phyloP scores from a whole-genome alignment of 1,284 basidiomycete genomes.

The Pseudozyma sp. region DNA sequence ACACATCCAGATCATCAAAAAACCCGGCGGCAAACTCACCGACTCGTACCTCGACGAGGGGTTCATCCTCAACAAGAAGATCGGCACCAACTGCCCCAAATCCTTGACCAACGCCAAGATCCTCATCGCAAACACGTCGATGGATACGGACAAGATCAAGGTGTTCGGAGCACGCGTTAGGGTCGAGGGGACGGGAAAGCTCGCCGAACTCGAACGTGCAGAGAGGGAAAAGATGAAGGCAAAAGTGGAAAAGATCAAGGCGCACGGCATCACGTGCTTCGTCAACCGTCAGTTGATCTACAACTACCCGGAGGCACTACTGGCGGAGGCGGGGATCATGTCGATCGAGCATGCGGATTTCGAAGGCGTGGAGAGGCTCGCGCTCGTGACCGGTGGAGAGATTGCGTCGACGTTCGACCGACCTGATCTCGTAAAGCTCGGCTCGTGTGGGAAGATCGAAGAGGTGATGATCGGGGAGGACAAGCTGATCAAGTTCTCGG shows the following conservation, averaged over 20 bases:
- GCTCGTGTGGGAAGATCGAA: slow-evolving; percentile 92
- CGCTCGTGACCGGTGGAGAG: slow-evolving; percentile 96
- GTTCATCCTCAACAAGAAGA: slow-evolving; percentile 97
- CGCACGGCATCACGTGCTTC: slow-evolving; percentile 96
- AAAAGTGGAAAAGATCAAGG: slow-evolving; percentile 93
- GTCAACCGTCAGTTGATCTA: slow-evolving; percentile 99
- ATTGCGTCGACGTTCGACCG: slow-evolving; percentile 95
- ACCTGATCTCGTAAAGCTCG: slow-evolving; percentile 92
- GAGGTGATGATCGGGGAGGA: slow-evolving; percentile 99
- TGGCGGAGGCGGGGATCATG: slow-evolving; percentile 93
- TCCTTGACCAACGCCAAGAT: slow-evolving; percentile 95
- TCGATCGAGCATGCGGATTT: slow-evolving; percentile 99
- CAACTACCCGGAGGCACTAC: slow-evolving; percentile 96
- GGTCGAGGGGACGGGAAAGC: slow-evolving; percentile 93
- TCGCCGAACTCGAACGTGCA: slow-evolving; percentile 96
- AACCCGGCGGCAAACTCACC: slow-evolving; percentile 96
- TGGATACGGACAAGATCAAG: slow-evolving; percentile 99
- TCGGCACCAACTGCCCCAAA: slow-evolving; percentile 94
- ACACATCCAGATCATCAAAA: slow-evolving; percentile 99
- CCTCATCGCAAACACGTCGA: slow-evolving; percentile 96
- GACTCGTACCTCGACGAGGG: slow-evolving; percentile 99
- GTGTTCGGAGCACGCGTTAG: slow-evolving; percentile 96
- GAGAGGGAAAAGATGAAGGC: slow-evolving; percentile 99
- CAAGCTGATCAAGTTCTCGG: slow-evolving; percentile 98
- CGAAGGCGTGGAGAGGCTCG: slow-evolving; percentile 95